phyloP scores from a whole-genome alignment of 2,329 filamentous ascomycete genomes.

The Chaetomium sp. region DNA sequence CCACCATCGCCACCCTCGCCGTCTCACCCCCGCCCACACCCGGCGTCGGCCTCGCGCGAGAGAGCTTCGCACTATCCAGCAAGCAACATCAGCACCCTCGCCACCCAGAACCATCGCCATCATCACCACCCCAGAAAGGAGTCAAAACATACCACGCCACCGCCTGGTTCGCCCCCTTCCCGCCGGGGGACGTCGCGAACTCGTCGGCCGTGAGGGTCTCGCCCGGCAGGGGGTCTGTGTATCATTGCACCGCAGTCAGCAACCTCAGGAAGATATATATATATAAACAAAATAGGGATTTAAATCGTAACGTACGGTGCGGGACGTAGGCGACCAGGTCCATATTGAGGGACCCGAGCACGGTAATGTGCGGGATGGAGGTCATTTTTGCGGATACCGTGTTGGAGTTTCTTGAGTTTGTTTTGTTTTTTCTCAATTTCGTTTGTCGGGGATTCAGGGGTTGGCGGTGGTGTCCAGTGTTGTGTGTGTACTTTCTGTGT shows the following conservation, averaged over 20 bases:
- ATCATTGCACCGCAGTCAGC: neutral
- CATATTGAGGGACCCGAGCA: slow-evolving; percentile 92
- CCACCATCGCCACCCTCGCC: slow-evolving; percentile 67
- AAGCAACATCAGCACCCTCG: neutral
- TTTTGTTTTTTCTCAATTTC: neutral
- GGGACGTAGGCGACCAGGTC: slow-evolving; percentile 88
- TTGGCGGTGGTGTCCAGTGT: neutral
- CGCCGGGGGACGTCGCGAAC: slow-evolving; percentile 80
- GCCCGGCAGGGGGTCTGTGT: slow-evolving; percentile 68
- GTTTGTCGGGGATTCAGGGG: neutral
- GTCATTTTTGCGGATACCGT: slow-evolving; percentile 24
- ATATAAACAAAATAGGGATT: neutral
- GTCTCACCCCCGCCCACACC: slow-evolving; percentile 27
- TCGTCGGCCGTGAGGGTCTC: slow-evolving; percentile 82
- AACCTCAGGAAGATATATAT: neutral
- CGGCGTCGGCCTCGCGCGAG: neutral
- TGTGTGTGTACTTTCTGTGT: neutral
- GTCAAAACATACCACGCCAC: slow-evolving; percentile 63
- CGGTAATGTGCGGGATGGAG: slow-evolving; percentile 61
- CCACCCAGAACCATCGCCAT: neutral
- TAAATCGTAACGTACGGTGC: slow-evolving; percentile 50
- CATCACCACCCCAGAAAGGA: neutral
- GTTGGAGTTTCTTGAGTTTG: neutral
- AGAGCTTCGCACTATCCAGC: slow-evolving; percentile 1
- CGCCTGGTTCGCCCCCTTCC: slow-evolving; percentile 95